A percentile compares a stretch with the other conserved stretches of the same genome.
phyloP scores from a whole-genome alignment of 306 rosid species.

The Cucurbita argyrosperma region DNA sequence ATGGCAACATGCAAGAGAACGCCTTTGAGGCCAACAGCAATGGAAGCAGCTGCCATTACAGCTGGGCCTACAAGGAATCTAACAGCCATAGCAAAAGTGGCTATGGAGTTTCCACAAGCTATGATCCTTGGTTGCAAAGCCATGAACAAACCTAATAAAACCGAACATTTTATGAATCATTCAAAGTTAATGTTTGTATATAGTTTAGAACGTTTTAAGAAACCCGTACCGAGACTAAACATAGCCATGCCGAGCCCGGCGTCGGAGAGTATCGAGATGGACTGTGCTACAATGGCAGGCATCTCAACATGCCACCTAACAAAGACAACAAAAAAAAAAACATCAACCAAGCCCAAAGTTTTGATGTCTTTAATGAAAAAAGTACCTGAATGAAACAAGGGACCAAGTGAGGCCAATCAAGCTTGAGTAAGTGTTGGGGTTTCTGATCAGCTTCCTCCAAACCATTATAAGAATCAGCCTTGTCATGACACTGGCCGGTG shows the following conservation, averaged over 20 bases:
- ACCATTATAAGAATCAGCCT: slow-evolving; percentile 85
- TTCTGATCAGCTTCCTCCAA: slow-evolving; percentile 79
- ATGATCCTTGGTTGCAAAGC: slow-evolving; percentile 94
- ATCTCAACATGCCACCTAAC: slow-evolving; percentile 70
- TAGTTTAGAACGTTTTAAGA: too few relatives aligned
- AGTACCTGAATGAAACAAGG: slow-evolving; percentile 53
- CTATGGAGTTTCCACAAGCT: slow-evolving; percentile 83
- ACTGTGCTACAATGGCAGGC: slow-evolving; percentile 73
- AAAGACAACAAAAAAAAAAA: not conserved
- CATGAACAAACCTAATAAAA: slow-evolving; percentile 66
- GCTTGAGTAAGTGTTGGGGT: slow-evolving; percentile 84
- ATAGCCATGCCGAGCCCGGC: slow-evolving; percentile 97
- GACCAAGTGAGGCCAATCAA: slow-evolving; percentile 73
- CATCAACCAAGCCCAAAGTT: not conserved
- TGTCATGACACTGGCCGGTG: slow-evolving; percentile 81
- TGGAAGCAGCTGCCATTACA: slow-evolving; percentile 89
- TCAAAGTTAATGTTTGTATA: not conserved
- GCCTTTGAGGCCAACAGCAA: slow-evolving; percentile 77
- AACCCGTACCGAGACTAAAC: slow-evolving; percentile 74
- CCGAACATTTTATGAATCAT: not conserved
- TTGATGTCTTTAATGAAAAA: not conserved
- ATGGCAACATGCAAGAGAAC: slow-evolving; percentile 76
- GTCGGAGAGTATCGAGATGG: slow-evolving; percentile 84
- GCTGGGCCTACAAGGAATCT: slow-evolving; percentile 93
- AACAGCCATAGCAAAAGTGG: slow-evolving; percentile 76